phyloP scores from a whole-genome alignment of 768 basidiomycete genomes.

The Tephrocybe sp. region DNA sequence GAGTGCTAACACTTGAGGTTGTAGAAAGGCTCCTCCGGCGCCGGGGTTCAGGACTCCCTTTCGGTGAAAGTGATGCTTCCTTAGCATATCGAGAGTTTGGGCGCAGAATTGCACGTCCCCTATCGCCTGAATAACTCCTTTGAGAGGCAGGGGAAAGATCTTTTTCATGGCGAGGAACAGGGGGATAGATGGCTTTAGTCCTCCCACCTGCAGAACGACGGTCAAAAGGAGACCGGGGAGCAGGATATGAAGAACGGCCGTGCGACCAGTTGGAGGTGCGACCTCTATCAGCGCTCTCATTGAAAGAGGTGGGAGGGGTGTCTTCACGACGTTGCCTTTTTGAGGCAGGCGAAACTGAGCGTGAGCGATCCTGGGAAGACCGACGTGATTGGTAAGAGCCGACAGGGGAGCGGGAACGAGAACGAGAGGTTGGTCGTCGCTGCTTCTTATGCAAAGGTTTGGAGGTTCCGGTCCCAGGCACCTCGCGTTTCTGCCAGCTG shows the following conservation, averaged over 20 bases:
- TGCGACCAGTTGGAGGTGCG: constrained; percentile 28
- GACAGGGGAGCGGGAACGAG: constrained; percentile 59
- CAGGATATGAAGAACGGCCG: constrained; percentile 9
- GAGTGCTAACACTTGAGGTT: constrained; percentile 51
- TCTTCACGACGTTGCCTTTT: constrained; percentile 53
- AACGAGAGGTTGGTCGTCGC: constrained; percentile 50
- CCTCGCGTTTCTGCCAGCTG: constrained; percentile 70
- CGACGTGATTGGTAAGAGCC: constrained; percentile 63
- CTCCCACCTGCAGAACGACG: constrained; percentile 3
- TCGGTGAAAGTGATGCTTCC: constrained; percentile 32
- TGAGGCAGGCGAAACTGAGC: constrained; percentile 53
- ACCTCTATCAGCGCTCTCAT: constrained; percentile 48
- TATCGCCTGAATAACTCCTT: constrained; percentile 9
- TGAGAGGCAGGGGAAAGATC: constrained; percentile 21
- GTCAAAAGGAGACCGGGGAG: constrained; percentile 1
- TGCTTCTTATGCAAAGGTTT: constrained; percentile 44
- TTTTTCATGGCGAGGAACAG: constrained; percentile 17
- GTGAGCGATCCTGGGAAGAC: constrained; percentile 62
- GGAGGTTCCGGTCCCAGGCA: constrained; percentile 34
- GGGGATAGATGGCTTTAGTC: neutral
- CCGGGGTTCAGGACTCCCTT: constrained; percentile 33
- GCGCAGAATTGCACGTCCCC: constrained; percentile 13
- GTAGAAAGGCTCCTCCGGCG: constrained; percentile 53
- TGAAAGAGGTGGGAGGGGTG: constrained; percentile 44
- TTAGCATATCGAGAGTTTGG: constrained; percentile 20